Percentiles rank a stretch among this genome's conserved stretches.
Conservation (phyloP, 2,329 filamentous ascomycete genomes). For the Clonostachys sp. region DNA sequence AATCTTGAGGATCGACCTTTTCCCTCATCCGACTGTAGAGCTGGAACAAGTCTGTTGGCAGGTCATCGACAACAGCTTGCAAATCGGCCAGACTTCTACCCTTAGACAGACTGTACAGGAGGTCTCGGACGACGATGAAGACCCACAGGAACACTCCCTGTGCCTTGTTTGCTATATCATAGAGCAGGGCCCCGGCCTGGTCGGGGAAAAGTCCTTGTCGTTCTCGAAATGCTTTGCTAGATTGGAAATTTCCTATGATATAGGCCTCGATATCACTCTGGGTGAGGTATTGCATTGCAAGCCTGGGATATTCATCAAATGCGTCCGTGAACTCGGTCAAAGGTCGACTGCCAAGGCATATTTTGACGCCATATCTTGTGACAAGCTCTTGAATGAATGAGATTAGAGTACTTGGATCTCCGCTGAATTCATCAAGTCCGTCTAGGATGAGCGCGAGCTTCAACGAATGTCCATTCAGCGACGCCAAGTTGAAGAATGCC, state of each 20-base stretch:
- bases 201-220: not conserved
- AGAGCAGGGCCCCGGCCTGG: not conserved
- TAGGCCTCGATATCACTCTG: slow-evolving; percentile 5
- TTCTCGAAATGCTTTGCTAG: not conserved
- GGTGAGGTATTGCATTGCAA: slow-evolving; percentile 4
- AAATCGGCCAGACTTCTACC: slow-evolving; percentile 1
- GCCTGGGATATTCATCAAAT: not conserved
- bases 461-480: not conserved
- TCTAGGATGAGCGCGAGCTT: slow-evolving; percentile 9
- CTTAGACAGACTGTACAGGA: slow-evolving; percentile 5
- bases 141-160: slow-evolving; percentile 12
- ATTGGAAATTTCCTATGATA: not conserved
- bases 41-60: slow-evolving; percentile 3
- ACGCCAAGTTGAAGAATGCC: not conserved
- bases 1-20: not conserved
- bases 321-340: slow-evolving; percentile 5
- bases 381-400: slow-evolving; percentile 3
- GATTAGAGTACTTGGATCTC: slow-evolving; percentile 1
- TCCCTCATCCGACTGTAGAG: slow-evolving; percentile 4
- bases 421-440: slow-evolving; percentile 11
- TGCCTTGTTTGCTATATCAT: slow-evolving; percentile 5
- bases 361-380: slow-evolving; percentile 5
- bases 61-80: not conserved
- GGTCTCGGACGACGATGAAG: not conserved
- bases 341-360: slow-evolving; percentile 13